Evolutionary conservation across 2,329 filamentous ascomycete species (phyloP), one percentile per base, ranked within the genome.

Genomic region (Calycina herbarum): DNA sequence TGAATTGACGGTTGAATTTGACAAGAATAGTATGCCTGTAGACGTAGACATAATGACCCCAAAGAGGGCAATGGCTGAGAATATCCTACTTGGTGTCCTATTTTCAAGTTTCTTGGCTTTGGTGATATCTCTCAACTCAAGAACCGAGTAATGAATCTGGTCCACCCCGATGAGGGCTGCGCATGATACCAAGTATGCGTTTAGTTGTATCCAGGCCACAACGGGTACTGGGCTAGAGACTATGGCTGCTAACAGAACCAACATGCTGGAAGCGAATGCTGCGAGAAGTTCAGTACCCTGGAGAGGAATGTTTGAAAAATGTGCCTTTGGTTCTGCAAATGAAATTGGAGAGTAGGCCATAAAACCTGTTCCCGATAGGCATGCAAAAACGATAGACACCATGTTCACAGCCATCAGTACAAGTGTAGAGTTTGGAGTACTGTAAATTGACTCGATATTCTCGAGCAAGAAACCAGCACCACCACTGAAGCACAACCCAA

Each of bases 261-360:
- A 11, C 13, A 69, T 27, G 33, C 67, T 69, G 7, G 69, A 68
- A 54, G 61, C 0, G 38, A 67, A 65, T 13, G 70, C 68, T 1
- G 65, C 40, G 8, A 67, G 13, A 38, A 70, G 17, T 10, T 71
- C 66, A 3, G 38, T 51, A 11, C 51, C n/a, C 13, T 42, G 20
- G 11, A 68, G 7, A 27, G 67, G 61, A 15, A 62, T 62, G 40
- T 54, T 66, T 15, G 67, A 66, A 17, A 68, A 66, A 27, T 59
- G 63, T 40, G 51, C 8, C 29, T 63, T n/a, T 2, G 63, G 45
- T 38, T 65, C 61, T 11, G 68, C 65, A 58, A 68, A 70, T 10
- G 56, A 70, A 4, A 72, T 68, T 3, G 70, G 72, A 11, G 66
- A 69, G 54, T 72, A 73, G 31, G 64, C 62, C 57, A 72, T 24